Conservation (phyloP, 306 rosid genomes). For the Hylodesmum podocarpum region DNA sequence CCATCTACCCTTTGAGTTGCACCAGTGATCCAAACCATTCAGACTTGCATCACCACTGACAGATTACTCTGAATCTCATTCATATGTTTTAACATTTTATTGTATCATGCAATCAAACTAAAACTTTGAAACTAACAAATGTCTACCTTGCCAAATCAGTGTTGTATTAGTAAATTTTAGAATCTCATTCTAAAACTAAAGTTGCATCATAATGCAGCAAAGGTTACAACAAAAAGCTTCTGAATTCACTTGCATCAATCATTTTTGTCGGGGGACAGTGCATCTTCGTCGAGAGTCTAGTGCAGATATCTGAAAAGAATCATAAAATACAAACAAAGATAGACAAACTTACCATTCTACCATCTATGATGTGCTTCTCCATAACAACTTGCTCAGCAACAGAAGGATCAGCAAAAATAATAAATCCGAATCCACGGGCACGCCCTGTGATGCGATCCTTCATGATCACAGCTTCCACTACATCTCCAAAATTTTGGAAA, state of each 20-base stretch:
- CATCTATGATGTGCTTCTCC: slow-evolving; percentile 59
- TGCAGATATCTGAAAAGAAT: background rate
- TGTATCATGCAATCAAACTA: background rate
- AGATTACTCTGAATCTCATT: background rate
- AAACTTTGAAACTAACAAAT: background rate
- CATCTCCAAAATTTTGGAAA: slow-evolving; percentile 52
- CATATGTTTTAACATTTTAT: background rate
- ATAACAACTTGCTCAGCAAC: slow-evolving; percentile 55
- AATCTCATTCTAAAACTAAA: background rate
- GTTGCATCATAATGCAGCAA: background rate
- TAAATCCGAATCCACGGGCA: slow-evolving; percentile 60
- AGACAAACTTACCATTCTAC: slow-evolving; percentile 55
- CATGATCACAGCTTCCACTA: slow-evolving; percentile 58
- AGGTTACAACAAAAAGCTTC: background rate
- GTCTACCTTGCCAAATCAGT: background rate
- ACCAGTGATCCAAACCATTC: background rate
- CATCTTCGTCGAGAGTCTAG: background rate
- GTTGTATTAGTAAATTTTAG: background rate
- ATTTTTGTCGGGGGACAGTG: background rate
- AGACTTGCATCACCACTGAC: background rate
- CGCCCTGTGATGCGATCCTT: slow-evolving; percentile 62
- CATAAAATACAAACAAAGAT: background rate
- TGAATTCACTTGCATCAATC: background rate
- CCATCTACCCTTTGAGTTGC: background rate
- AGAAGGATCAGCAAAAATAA: slow-evolving; percentile 56